Evolutionary conservation across 345 rosid genomes (phyloP).

Genomic region (Eutrema japonicum): DNA sequence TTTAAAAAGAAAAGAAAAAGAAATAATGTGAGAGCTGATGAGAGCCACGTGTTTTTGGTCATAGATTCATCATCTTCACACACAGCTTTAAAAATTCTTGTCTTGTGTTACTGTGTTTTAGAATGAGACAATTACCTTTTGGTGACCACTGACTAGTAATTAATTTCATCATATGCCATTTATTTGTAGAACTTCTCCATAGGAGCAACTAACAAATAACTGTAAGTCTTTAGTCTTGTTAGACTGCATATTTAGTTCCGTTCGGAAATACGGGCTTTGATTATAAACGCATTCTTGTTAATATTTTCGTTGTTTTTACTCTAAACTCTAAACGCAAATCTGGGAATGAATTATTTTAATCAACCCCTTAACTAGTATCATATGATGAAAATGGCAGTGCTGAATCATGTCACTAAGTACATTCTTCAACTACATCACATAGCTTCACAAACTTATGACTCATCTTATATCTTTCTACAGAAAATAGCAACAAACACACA

Average conservation of each 20-base stretch:
- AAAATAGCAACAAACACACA: too few species aligned
- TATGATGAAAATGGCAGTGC: neutral
- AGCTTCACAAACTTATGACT: too few species aligned
- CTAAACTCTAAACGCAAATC: neutral
- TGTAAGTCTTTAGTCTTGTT: neutral
- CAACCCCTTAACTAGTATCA: neutral
- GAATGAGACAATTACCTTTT: slow-evolving; percentile 26
- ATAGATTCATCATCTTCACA: slow-evolving; percentile 8
- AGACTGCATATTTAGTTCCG: neutral
- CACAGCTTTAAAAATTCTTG: slow-evolving; percentile 23
- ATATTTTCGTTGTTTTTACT: neutral
- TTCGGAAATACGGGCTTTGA: neutral
- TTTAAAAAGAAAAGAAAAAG: neutral
- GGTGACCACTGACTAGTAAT: neutral
- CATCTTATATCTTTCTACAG: too few species aligned
- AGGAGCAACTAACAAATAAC: neutral
- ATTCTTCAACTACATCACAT: neutral
- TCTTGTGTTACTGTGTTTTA: slow-evolving; percentile 27
- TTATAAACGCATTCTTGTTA: neutral
- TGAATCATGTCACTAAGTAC: neutral
- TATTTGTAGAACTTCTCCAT: neutral
- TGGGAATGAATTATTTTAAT: neutral
- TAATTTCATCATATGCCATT: neutral
- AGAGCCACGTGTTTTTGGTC: slow-evolving; percentile 36
- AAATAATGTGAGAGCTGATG: slow-evolving; percentile 19